These are phyloP conservation scores for Jaenimonas drosophilae DNA, from an alignment of 208 protist genomes.

Conservation along the genomic window DNA sequence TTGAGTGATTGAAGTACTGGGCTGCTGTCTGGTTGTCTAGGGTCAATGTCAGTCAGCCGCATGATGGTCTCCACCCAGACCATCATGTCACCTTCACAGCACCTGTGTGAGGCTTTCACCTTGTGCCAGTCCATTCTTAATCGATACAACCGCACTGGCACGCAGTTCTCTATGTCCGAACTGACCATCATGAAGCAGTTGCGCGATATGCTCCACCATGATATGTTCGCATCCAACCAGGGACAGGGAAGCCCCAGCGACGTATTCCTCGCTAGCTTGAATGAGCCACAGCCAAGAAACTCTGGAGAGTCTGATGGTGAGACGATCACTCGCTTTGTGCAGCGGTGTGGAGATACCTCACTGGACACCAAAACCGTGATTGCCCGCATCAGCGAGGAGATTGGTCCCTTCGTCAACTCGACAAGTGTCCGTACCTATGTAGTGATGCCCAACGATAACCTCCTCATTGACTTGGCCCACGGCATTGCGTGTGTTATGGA, in stretches of 20 bases:
- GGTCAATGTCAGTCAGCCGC: too few species aligned
- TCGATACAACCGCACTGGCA: conserved; percentile 45
- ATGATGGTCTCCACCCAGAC: conserved; percentile 4
- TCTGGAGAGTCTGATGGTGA: not conserved
- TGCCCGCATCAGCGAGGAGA: conserved; percentile 8
- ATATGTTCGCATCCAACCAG: conserved; percentile 4
- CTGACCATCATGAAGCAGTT: conserved; percentile 33
- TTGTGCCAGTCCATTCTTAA: conserved; percentile 66
- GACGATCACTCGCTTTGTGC: not conserved
- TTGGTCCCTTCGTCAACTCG: conserved; percentile 5
- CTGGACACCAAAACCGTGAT: conserved; percentile 1
- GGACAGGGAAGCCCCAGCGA: too few species aligned
- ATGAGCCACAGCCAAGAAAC: too few species aligned
- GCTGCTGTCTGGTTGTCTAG: too few species aligned
- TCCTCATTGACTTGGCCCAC: conserved; percentile 16
- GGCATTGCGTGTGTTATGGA: conserved; percentile 10
- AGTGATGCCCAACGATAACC: conserved; percentile 9
- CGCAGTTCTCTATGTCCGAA: conserved; percentile 25
- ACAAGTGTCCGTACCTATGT: conserved; percentile 11
- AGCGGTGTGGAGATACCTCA: not conserved
- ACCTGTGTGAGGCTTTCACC: conserved; percentile 58
- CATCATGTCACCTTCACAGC: conserved; percentile 19
- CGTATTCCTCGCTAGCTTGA: too few species aligned
- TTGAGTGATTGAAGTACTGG: too few species aligned
- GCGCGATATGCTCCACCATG: conserved; percentile 9